Conservation (phyloP, 2,329 filamentous ascomycete species). For the Phyllosticta citrichinensis region DNA sequence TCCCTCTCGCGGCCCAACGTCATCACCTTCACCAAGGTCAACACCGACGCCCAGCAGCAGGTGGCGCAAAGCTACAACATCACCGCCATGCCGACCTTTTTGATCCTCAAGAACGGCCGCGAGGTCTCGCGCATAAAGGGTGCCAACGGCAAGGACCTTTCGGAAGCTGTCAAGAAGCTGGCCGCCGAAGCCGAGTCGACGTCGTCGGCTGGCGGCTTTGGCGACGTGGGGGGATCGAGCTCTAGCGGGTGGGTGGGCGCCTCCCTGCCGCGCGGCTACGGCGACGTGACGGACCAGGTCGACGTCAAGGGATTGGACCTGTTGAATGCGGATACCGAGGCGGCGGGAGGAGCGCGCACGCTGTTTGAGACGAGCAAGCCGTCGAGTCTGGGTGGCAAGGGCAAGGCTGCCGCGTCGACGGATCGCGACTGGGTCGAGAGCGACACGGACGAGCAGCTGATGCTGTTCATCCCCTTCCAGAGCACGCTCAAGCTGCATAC, state of each 20-base stretch:
- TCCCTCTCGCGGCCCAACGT: constrained; percentile 60
- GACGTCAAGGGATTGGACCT: constrained; percentile 75
- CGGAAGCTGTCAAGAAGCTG: constrained; percentile 61
- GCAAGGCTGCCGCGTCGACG: constrained; percentile 47
- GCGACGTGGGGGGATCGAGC: constrained; percentile 31
- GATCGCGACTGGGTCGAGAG: constrained; percentile 81
- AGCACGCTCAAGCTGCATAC: constrained; percentile 83
- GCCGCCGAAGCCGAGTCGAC: constrained; percentile 49
- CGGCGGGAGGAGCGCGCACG: constrained; percentile 55
- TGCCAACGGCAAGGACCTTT: constrained; percentile 61
- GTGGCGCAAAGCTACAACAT: constrained; percentile 66
- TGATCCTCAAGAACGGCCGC: constrained; percentile 63
- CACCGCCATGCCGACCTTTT: constrained; percentile 79
- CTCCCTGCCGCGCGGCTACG: constrained; percentile 67
- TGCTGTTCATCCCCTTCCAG: constrained; percentile 87
- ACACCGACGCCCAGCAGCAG: constrained; percentile 67
- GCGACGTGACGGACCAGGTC: constrained; percentile 71
- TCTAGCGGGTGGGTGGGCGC: constrained; percentile 60
- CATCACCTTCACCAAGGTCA: constrained; percentile 79
- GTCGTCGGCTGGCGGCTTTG: constrained; percentile 30
- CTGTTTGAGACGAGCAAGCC: constrained; percentile 66
- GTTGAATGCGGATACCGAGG: constrained; percentile 72
- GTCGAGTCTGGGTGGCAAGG: constrained; percentile 35
- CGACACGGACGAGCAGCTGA: constrained; percentile 92
- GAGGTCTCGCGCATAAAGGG: constrained; percentile 61